These are phyloP conservation scores for Mollisia scopiformis DNA, from an alignment of 2,329 filamentous ascomycete species.

Conservation along the genomic window DNA sequence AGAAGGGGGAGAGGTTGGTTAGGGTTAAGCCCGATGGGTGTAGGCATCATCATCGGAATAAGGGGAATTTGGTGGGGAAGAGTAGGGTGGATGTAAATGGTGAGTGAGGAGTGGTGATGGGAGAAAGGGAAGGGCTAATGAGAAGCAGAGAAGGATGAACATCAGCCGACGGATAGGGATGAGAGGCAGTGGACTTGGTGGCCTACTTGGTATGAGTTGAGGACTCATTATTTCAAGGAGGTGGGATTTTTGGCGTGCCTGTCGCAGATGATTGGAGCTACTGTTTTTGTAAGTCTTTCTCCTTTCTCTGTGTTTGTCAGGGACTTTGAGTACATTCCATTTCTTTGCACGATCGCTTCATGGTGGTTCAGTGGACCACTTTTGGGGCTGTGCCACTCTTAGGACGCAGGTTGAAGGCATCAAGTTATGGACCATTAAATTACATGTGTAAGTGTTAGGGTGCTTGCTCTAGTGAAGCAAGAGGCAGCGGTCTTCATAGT, in stretches of 20 bases:
- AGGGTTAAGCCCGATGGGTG: constrained; percentile 34
- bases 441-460: too few species aligned
- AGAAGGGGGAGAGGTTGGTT: constrained; percentile 19
- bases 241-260: constrained; percentile 65
- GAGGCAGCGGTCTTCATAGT: too few species aligned
- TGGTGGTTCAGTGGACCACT: too few species aligned
- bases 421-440: too few species aligned
- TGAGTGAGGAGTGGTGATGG: not conserved
- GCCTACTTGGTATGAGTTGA: constrained; percentile 58
- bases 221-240: constrained; percentile 61
- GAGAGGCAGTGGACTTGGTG: constrained; percentile 58
- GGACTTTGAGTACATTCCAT: too few species aligned
- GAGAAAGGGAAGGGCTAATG: not conserved
- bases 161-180: constrained; percentile 16
- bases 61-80: constrained; percentile 41
- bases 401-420: too few species aligned
- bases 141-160: constrained; percentile 17
- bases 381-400: too few species aligned
- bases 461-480: too few species aligned
- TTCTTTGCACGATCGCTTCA: too few species aligned
- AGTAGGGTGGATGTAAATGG: constrained; percentile 23
- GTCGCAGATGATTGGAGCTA: constrained; percentile 59
- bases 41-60: constrained; percentile 45
- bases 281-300: constrained; percentile 50
- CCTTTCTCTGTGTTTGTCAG: not conserved